These are phyloP conservation scores for Pythium scleroteichum DNA, from an alignment of 352 stramenopile genomes.

Conservation along the genomic window DNA sequence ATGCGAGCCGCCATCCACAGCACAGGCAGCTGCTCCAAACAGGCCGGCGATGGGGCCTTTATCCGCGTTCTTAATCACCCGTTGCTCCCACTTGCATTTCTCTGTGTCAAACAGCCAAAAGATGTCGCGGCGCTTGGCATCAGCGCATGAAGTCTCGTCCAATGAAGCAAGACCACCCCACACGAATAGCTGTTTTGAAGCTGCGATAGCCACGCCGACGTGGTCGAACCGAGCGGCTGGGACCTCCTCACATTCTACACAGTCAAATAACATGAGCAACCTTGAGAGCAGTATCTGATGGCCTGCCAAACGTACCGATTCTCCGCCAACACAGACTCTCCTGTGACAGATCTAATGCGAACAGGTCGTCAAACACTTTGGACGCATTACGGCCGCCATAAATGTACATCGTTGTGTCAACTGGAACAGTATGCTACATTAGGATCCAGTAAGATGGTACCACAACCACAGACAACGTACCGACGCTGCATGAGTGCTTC, in stretches of 20 bases:
- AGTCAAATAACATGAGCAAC: slow-evolving; percentile 1
- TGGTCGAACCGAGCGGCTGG: slow-evolving; percentile 53
- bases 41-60: slow-evolving; percentile 36
- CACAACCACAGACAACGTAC: slow-evolving; percentile 31
- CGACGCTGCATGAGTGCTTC: slow-evolving; percentile 68
- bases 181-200: slow-evolving; percentile 53
- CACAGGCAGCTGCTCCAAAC: slow-evolving; percentile 47
- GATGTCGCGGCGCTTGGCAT: slow-evolving; percentile 16
- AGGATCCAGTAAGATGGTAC: not conserved
- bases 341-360: slow-evolving; percentile 54
- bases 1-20: slow-evolving; percentile 49
- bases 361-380: slow-evolving; percentile 73
- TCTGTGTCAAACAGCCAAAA: slow-evolving; percentile 63
- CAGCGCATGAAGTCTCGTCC: slow-evolving; percentile 9
- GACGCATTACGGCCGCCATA: slow-evolving; percentile 68
- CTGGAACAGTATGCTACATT: slow-evolving; percentile 23
- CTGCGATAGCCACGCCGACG: slow-evolving; percentile 44
- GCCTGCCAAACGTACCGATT: slow-evolving; percentile 39
- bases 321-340: slow-evolving; percentile 42
- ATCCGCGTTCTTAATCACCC: slow-evolving; percentile 40
- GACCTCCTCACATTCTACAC: slow-evolving; percentile 21
- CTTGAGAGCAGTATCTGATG: not conserved
- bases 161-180: slow-evolving; percentile 63
- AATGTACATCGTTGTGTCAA: slow-evolving; percentile 69
- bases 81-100: slow-evolving; percentile 38